Percentiles rank a stretch among this genome's conserved stretches.
Evolutionary conservation across 2,329 filamentous ascomycete species (phyloP).

Genomic region (Botrytis tulipae): DNA sequence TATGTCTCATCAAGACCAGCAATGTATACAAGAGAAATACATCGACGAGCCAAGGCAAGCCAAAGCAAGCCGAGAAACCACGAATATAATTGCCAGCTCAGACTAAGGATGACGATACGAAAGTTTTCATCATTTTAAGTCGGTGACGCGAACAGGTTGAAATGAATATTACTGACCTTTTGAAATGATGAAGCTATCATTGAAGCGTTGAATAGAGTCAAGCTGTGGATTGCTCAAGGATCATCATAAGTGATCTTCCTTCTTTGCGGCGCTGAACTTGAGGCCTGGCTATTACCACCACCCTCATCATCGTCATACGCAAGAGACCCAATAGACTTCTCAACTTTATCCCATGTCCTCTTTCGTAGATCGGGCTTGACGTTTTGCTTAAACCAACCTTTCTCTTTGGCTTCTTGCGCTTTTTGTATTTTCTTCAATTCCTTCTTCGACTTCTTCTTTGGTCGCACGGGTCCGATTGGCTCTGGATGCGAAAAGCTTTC

Average conservation of each 20-base stretch:
- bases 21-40: slow-evolving; percentile 34
- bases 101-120: slow-evolving; percentile 98
- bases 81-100: slow-evolving; percentile 51
- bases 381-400: slow-evolving; percentile 41
- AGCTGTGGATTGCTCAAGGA: slow-evolving; percentile 38
- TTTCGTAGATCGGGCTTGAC: slow-evolving; percentile 62
- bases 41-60: slow-evolving; percentile 32
- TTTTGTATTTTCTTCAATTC: slow-evolving; percentile 30
- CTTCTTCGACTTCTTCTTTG: slow-evolving; percentile 20
- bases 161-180: slow-evolving; percentile 22
- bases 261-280: slow-evolving; percentile 41
- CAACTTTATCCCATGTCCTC: slow-evolving; percentile 66
- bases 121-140: slow-evolving; percentile 73
- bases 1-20: slow-evolving; percentile 49
- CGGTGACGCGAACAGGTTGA: slow-evolving; percentile 12
- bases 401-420: slow-evolving; percentile 28
- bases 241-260: slow-evolving; percentile 49
- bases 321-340: slow-evolving; percentile 57
- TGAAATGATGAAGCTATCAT: neutral
- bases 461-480: slow-evolving; percentile 21
- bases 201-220: neutral
- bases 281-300: slow-evolving; percentile 25
- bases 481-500: slow-evolving; percentile 17
- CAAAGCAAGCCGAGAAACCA: slow-evolving; percentile 38
- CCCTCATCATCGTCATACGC: slow-evolving; percentile 54